Evolutionary conservation across 805 yeast genomes (phyloP).

Genomic region (Metschnikowia gruessii): DNA sequence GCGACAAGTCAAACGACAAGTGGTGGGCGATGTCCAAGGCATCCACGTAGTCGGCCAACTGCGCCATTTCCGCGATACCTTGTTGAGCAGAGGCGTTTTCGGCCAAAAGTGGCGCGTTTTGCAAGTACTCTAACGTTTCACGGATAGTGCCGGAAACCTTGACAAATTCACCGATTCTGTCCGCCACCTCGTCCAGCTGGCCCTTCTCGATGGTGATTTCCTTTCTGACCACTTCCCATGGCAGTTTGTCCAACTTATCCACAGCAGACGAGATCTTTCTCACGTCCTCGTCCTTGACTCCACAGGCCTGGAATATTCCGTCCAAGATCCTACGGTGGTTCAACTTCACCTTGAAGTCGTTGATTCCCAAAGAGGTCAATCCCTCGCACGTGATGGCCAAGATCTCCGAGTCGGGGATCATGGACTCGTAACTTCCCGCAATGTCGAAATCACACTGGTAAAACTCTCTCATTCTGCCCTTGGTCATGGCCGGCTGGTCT

Average conservation of each 20-base stretch:
- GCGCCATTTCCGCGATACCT: constrained; percentile 79
- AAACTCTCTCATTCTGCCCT: constrained; percentile 99
- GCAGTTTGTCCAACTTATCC: constrained; percentile 90
- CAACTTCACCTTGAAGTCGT: constrained; percentile 85
- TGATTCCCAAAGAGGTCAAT: constrained; percentile 75
- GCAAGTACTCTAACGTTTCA: constrained; percentile 56
- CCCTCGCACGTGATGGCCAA: constrained; percentile 83
- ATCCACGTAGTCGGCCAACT: constrained; percentile 71
- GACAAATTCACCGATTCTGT: constrained; percentile 88
- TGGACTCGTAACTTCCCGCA: constrained; percentile 87
- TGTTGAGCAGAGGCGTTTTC: constrained; percentile 68
- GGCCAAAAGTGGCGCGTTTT: constrained; percentile 54
- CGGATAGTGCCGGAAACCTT: constrained; percentile 71
- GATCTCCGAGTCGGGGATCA: constrained; percentile 96
- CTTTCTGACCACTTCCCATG: constrained; percentile 91
- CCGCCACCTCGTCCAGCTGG: constrained; percentile 89
- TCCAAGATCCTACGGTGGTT: constrained; percentile 96
- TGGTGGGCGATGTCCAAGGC: constrained; percentile 71
- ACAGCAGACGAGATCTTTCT: constrained; percentile 93
- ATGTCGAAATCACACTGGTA: constrained; percentile 98
- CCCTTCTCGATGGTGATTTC: constrained; percentile 92
- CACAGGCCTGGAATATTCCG: constrained; percentile 93
- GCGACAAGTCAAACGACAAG: constrained; percentile 85
- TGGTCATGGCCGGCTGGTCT: constrained; percentile 99
- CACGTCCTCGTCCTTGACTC: constrained; percentile 91